phyloP scores from a whole-genome alignment of 805 yeast species.

The Teunomyces cretensis region DNA sequence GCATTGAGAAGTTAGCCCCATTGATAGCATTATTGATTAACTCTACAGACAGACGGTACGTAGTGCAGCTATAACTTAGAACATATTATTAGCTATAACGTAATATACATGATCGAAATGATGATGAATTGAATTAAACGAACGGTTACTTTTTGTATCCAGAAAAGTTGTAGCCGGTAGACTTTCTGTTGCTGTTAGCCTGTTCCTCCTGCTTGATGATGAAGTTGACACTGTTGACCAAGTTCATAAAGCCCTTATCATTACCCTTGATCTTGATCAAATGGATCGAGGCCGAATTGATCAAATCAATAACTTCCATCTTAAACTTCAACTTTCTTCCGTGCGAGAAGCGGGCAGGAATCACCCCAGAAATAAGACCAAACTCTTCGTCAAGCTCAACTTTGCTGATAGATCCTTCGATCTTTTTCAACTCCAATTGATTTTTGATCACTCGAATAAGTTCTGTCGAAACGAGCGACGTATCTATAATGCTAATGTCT shows the following conservation, averaged over 20 bases:
- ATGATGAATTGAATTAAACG: neutral
- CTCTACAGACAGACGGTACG: neutral
- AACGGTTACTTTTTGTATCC: slow-evolving; percentile 7
- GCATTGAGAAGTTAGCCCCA: slow-evolving; percentile 60
- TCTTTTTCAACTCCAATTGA: slow-evolving; percentile 45
- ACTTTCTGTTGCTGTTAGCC: slow-evolving; percentile 13
- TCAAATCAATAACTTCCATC: slow-evolving; percentile 41
- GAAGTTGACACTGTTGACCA: slow-evolving; percentile 42
- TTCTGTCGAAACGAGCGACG: slow-evolving; percentile 27
- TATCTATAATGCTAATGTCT: slow-evolving; percentile 34
- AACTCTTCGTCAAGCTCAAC: slow-evolving; percentile 44
- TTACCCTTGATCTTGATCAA: slow-evolving; percentile 47
- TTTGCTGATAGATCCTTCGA: slow-evolving; percentile 49
- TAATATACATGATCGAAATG: slow-evolving; percentile 1
- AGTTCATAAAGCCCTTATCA: slow-evolving; percentile 43
- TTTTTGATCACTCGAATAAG: slow-evolving; percentile 36
- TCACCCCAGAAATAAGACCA: slow-evolving; percentile 44
- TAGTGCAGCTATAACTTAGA: neutral
- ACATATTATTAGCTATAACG: neutral
- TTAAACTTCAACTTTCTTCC: slow-evolving; percentile 49
- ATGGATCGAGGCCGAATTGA: slow-evolving; percentile 39
- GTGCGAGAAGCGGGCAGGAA: slow-evolving; percentile 46
- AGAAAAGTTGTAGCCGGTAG: slow-evolving; percentile 11
- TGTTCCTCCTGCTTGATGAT: slow-evolving; percentile 46
- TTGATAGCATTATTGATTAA: no score